These are phyloP conservation scores for Amphichorda felina DNA, from an alignment of 2,329 filamentous ascomycete species.

Conservation along the genomic window DNA sequence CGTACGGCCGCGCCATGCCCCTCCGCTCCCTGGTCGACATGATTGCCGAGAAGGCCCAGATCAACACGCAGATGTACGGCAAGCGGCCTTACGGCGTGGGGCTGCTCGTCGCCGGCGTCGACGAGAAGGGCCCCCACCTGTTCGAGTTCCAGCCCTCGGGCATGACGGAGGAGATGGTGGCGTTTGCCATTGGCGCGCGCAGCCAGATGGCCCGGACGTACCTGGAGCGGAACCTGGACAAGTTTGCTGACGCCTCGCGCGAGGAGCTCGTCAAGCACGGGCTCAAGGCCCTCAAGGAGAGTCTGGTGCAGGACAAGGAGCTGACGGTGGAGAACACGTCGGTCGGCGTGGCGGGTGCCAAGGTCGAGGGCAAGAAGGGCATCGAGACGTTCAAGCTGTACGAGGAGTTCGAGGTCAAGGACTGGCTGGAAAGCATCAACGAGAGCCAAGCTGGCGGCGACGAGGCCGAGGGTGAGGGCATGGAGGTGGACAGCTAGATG, in stretches of 20 bases:
- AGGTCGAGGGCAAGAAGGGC: slow-evolving; percentile 36
- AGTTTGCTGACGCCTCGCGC: slow-evolving; percentile 62
- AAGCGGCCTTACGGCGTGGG: slow-evolving; percentile 94
- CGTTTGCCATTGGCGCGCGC: slow-evolving; percentile 89
- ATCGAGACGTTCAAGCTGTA: slow-evolving; percentile 81
- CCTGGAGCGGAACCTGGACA: slow-evolving; percentile 80
- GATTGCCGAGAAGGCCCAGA: slow-evolving; percentile 93
- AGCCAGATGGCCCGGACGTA: slow-evolving; percentile 98
- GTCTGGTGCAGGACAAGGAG: slow-evolving; percentile 92
- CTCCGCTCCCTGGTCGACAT: slow-evolving; percentile 79
- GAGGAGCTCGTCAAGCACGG: slow-evolving; percentile 90
- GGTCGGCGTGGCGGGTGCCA: slow-evolving; percentile 67
- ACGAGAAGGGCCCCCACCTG: slow-evolving; percentile 86
- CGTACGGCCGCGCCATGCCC: slow-evolving; percentile 88
- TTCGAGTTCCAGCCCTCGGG: slow-evolving; percentile 97
- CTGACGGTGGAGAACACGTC: slow-evolving; percentile 95
- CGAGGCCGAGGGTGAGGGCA: slow-evolving; percentile 22
- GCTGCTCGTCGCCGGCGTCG: slow-evolving; percentile 82
- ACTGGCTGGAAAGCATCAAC: slow-evolving; percentile 69
- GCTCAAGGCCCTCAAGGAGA: slow-evolving; percentile 85
- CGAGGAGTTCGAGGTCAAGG: slow-evolving; percentile 77
- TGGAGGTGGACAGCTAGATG: slow-evolving; percentile 22
- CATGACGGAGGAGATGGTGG: slow-evolving; percentile 93
- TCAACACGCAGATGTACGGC: slow-evolving; percentile 96
- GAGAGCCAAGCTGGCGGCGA: slow-evolving; percentile 32